A percentile compares a stretch with the other conserved stretches of the same genome.
Evolutionary conservation across 345 rosid genomes (phyloP).

Genomic region (Acer yangbiense): DNA sequence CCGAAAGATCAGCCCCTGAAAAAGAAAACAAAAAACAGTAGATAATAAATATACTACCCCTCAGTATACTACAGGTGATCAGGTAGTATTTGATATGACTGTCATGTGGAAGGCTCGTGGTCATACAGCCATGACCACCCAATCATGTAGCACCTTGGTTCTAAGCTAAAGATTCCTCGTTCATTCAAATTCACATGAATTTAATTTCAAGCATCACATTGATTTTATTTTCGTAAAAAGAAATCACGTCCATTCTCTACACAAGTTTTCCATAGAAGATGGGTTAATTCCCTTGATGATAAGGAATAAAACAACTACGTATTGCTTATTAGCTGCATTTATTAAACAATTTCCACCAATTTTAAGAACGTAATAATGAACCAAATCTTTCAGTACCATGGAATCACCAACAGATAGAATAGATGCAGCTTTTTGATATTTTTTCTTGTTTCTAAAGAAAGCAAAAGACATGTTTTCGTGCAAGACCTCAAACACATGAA

Average conservation of each 20-base stretch:
- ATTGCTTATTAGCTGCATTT: neutral
- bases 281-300: neutral
- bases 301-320: neutral
- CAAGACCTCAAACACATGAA: neutral
- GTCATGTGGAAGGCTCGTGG: neutral
- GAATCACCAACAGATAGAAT: neutral
- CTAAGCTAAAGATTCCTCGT: neutral
- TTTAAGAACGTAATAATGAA: neutral
- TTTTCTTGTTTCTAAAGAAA: no score
- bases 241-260: neutral
- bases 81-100: neutral
- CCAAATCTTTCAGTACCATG: neutral
- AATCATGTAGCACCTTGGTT: neutral
- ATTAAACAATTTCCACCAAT: neutral
- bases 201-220: neutral
- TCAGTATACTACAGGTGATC: neutral
- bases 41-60: neutral
- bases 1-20: conserved; percentile 91
- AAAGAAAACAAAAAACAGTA: neutral
- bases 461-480: no score
- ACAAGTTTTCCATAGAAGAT: neutral
- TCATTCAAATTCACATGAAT: neutral
- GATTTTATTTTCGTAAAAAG: neutral
- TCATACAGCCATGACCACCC: no score
- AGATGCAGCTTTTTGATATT: no score